Evolutionary conservation across 2,329 filamentous ascomycete genomes (phyloP), one percentile per base, ranked within the genome.

Genomic region (Aspergillus aculeatinus): DNA sequence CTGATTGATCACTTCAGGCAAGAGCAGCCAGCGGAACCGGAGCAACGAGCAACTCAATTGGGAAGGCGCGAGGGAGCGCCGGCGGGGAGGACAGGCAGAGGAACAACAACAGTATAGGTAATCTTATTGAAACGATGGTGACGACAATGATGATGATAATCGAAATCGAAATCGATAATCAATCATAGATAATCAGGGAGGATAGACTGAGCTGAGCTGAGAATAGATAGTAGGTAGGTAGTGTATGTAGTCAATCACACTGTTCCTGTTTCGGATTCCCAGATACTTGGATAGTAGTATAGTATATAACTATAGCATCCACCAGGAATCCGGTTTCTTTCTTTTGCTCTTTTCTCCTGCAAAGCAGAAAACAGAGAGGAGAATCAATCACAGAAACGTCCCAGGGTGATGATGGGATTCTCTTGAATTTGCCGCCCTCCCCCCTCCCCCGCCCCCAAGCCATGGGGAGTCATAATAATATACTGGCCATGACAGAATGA

Each of bases 21-120:
- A 59, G 60, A 62, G 35, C 60, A 33, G 23, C 59, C 54, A 65
- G 65, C 66, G 66, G 63, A 68, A 67, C 61, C 58, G 57, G 60
- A 53, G 60, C 49, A 56, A 27, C 53, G 60, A 53, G 60, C 49
- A 56, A 27, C 53, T 42, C 31, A 31, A 12, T 55, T 25, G 39
- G 52, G 52, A 44, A 55, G 44, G 33, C 48, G 6, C 39, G 39
- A 44, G 16, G 39, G 16, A 44, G 39, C 9, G 27, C 27, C 27
- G 6, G 6, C 7, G 27, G 7, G 7, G 5, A 3, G 7, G 27
- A 7, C 7, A 29, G 27, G 7, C 27, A 10, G 27, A 29, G 27
- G 27, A 29, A 29, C 7, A 9, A 29, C 27, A 29, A 29, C 23
- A 29, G 9, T 29, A 25, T n/a, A n/a, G n/a, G 48, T 54, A 47